Percentiles rank a stretch among this genome's conserved stretches.
phyloP scores from a whole-genome alignment of 192 early-diverging fungal species.

The Umbelopsis sp. region DNA sequence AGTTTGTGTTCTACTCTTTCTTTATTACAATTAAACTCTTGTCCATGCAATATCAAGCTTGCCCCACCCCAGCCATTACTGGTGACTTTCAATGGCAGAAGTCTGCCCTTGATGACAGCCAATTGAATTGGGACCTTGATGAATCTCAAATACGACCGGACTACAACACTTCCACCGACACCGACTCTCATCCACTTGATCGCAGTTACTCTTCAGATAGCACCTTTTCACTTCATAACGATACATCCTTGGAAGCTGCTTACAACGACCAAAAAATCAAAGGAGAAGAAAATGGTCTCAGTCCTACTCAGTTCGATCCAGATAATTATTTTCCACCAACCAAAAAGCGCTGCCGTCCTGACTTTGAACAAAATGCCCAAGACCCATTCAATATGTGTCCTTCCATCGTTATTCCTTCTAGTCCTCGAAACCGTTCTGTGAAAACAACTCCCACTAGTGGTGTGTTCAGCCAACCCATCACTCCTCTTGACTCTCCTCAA shows the following conservation, averaged over 20 bases:
- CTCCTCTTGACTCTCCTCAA: not conserved
- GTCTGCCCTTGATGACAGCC: not conserved
- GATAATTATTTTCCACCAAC: not conserved
- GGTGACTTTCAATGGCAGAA: not conserved
- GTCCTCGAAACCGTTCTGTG: not conserved
- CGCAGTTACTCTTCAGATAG: slow-evolving; percentile 5
- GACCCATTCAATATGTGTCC: not conserved
- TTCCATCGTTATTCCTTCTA: slow-evolving; percentile 9
- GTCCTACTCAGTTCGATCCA: not conserved
- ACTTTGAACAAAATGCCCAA: not conserved
- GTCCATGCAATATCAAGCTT: not conserved
- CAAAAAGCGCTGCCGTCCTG: not conserved
- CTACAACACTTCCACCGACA: not conserved
- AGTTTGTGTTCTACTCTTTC: too few species aligned
- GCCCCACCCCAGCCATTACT: not conserved
- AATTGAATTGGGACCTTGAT: not conserved
- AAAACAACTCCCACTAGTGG: not conserved
- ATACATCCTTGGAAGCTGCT: not conserved
- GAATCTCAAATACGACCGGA: not conserved
- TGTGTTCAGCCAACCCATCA: not conserved
- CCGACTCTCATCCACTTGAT: not conserved
- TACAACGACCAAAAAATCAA: not conserved
- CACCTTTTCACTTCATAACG: not conserved
- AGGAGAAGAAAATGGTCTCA: not conserved
- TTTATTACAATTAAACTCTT: not conserved